These are phyloP conservation scores for Penicillium mononematosum DNA, from an alignment of 495 filamentous ascomycete genomes.

Conservation along the genomic window DNA sequence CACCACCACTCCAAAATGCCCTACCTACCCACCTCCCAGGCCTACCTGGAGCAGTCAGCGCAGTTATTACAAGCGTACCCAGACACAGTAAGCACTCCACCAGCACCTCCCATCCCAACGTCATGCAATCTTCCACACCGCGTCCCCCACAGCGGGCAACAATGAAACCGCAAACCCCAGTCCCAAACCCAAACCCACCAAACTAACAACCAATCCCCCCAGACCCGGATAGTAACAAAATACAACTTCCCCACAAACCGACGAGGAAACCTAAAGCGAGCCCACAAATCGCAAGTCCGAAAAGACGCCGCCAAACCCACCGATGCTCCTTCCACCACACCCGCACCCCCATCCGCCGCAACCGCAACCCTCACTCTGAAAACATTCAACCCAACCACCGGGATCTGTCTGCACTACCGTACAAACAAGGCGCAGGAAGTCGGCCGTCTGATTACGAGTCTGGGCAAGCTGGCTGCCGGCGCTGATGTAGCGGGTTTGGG, in stretches of 20 bases:
- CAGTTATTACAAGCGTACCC: slow-evolving; percentile 63
- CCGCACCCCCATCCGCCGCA: slow-evolving; percentile 44
- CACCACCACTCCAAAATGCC: slow-evolving; percentile 47
- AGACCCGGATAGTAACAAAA: slow-evolving; percentile 83
- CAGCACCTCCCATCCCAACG: slow-evolving; percentile 3
- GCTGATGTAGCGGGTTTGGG: slow-evolving; percentile 61
- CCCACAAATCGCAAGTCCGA: slow-evolving; percentile 23
- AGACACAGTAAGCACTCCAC: slow-evolving; percentile 52
- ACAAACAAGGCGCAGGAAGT: slow-evolving; percentile 93
- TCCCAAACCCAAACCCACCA: not conserved
- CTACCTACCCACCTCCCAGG: slow-evolving; percentile 58
- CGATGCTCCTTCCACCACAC: slow-evolving; percentile 25
- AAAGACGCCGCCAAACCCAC: slow-evolving; percentile 19
- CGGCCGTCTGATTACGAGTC: slow-evolving; percentile 67
- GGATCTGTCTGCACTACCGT: slow-evolving; percentile 82
- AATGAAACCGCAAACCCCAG: slow-evolving; percentile 1
- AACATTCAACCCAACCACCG: slow-evolving; percentile 81
- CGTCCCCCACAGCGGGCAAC: not conserved
- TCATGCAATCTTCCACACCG: not conserved
- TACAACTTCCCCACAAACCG: slow-evolving; percentile 63
- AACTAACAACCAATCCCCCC: slow-evolving; percentile 9
- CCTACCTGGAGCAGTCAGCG: slow-evolving; percentile 63
- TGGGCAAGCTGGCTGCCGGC: slow-evolving; percentile 64
- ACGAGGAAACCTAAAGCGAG: slow-evolving; percentile 29
- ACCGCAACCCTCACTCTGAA: slow-evolving; percentile 76